Evolutionary conservation across 225 moss, liverwort and hornwort species (phyloP).

Genomic region (Pleurozium schreberi): DNA sequence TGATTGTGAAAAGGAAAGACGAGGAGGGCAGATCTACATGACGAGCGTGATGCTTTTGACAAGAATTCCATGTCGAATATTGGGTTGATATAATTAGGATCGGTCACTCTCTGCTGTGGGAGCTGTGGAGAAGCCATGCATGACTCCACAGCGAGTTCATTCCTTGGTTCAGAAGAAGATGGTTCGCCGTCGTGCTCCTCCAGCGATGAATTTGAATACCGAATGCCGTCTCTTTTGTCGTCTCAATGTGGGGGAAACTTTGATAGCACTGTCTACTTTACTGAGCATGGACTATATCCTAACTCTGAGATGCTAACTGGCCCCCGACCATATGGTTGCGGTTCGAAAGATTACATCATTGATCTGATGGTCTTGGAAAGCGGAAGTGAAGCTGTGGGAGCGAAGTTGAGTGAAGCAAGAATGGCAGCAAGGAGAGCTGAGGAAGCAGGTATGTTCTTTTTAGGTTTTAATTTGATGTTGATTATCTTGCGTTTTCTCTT

Average conservation of each 20-base stretch:
- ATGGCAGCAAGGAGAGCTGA: constrained; percentile 46
- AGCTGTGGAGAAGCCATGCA: constrained; percentile 39
- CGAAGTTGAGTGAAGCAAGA: constrained; percentile 39
- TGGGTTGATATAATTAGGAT: not conserved
- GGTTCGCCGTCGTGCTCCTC: constrained; percentile 22
- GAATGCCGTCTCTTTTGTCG: constrained; percentile 12
- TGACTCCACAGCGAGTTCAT: constrained; percentile 32
- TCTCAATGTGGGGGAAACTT: constrained; percentile 9
- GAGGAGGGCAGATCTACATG: not conserved
- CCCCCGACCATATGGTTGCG: constrained; percentile 6
- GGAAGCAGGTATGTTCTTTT: constrained; percentile 33
- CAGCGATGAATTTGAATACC: constrained; percentile 7
- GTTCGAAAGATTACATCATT: constrained; percentile 1
- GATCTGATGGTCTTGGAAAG: constrained; percentile 13
- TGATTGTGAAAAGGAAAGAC: not conserved
- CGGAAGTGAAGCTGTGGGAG: constrained; percentile 15
- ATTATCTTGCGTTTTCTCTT: not conserved
- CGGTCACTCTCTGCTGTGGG: not conserved
- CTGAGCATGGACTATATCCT: constrained; percentile 14
- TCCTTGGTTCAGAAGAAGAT: constrained; percentile 30
- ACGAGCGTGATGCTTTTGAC: not conserved
- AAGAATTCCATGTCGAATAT: not conserved
- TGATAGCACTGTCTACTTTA: constrained; percentile 4
- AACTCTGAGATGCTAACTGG: constrained; percentile 18
- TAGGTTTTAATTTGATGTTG: not conserved